phyloP scores from a whole-genome alignment of 169 alveolate species.

The Cryptosporidium andersoni region DNA sequence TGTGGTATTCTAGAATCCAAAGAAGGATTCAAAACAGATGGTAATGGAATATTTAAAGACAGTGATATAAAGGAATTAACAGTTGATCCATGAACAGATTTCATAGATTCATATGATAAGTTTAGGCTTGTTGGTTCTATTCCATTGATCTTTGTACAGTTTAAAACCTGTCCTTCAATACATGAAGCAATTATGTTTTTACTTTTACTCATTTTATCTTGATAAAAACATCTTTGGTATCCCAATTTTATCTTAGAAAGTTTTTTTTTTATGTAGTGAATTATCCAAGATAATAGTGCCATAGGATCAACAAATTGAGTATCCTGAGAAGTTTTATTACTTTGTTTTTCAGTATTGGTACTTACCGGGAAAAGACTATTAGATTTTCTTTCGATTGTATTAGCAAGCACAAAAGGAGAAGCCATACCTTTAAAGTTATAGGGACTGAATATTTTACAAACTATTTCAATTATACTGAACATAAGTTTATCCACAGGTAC shows the following conservation, averaged over 20 bases:
- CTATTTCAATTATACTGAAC: constrained; percentile 89
- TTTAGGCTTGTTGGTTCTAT: neutral
- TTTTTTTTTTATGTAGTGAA: constrained; percentile 16
- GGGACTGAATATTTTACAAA: constrained; percentile 95
- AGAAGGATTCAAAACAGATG: constrained; percentile 42
- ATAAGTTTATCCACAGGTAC: constrained; percentile 85
- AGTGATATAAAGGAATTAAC: neutral
- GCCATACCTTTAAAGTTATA: constrained; percentile 94
- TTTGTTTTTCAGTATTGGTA: constrained; percentile 13
- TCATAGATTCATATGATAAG: neutral
- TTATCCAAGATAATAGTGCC: constrained; percentile 67
- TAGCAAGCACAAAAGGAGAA: constrained; percentile 72
- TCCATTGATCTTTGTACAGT: neutral
- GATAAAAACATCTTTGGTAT: constrained; percentile 20
- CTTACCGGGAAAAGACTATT: constrained; percentile 15
- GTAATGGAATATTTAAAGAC: constrained; percentile 21
- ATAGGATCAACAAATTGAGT: constrained; percentile 34
- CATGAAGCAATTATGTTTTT: constrained; percentile 15
- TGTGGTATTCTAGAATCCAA: constrained; percentile 10
- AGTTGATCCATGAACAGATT: neutral
- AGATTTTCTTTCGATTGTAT: constrained; percentile 76
- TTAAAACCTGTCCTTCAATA: constrained; percentile 25
- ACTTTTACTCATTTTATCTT: neutral
- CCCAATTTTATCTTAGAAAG: constrained; percentile 3
- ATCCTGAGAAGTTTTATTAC: neutral